Percentiles rank a stretch among this genome's conserved stretches.
These are phyloP conservation scores for Yarrowia bubula DNA, from an alignment of 805 yeast genomes.

Conservation along the genomic window DNA sequence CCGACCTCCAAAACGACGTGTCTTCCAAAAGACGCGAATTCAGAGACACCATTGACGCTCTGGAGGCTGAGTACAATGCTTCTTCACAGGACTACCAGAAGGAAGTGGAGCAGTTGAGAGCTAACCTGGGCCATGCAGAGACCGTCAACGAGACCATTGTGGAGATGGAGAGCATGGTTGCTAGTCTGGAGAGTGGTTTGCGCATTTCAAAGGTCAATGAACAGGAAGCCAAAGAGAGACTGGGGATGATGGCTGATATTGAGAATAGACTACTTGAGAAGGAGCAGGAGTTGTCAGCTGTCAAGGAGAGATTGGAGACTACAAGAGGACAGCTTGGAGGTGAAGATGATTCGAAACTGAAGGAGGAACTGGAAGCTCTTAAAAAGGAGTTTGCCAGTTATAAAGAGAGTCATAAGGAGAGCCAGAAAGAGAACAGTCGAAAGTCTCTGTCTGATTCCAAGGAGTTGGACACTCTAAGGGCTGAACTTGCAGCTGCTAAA, in stretches of 20 bases:
- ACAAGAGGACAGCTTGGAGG: conserved; percentile 18
- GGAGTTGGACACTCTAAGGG: background rate
- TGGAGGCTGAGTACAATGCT: conserved; percentile 34
- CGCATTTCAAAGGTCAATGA: conserved; percentile 32
- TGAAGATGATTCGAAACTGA: background rate
- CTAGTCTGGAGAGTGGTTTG: conserved; percentile 34
- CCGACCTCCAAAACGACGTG: conserved; percentile 34
- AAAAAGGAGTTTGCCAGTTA: background rate
- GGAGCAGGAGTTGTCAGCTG: conserved; percentile 34
- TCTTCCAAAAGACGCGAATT: conserved; percentile 39
- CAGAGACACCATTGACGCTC: conserved; percentile 36
- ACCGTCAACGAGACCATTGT: conserved; percentile 31
- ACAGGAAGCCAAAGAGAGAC: conserved; percentile 37
- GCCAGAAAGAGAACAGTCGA: background rate
- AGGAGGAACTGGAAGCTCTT: conserved; percentile 11
- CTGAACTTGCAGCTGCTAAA: background rate
- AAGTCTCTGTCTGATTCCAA: background rate
- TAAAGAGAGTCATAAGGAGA: background rate
- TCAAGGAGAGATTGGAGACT: conserved; percentile 28
- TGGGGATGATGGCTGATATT: conserved; percentile 39
- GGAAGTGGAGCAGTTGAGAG: conserved; percentile 31
- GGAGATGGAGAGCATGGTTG: conserved; percentile 35
- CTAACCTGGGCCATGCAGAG: conserved; percentile 31
- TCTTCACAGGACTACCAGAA: conserved; percentile 32
- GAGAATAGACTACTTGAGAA: conserved; percentile 40